These are phyloP conservation scores for Wickerhamomyces sp. DNA, from an alignment of 1,139 yeast species.

Conservation along the genomic window DNA sequence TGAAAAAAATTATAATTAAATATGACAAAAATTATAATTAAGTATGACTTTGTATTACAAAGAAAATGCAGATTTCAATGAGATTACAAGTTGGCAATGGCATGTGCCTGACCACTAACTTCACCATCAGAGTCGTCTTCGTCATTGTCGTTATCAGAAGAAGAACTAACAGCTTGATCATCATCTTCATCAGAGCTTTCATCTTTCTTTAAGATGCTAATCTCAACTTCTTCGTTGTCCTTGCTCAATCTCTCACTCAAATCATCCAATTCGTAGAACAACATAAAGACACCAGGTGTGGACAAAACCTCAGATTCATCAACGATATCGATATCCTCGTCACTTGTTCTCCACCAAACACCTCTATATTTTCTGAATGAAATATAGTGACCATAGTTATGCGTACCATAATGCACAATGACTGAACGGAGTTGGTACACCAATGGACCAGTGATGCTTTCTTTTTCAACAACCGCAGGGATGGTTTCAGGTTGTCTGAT, in stretches of 20 bases:
- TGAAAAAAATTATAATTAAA: too few species aligned
- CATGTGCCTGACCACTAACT: slow-evolving; percentile 6
- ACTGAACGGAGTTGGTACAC: slow-evolving; percentile 75
- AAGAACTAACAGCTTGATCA: slow-evolving; percentile 3
- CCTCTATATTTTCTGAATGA: slow-evolving; percentile 78
- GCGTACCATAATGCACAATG: slow-evolving; percentile 89
- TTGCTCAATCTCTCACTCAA: slow-evolving; percentile 32
- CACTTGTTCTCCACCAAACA: slow-evolving; percentile 93
- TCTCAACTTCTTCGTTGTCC: slow-evolving; percentile 18
- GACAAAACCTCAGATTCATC: slow-evolving; percentile 72
- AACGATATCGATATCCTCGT: slow-evolving; percentile 78
- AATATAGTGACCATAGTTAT: slow-evolving; percentile 91
- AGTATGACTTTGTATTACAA: background rate
- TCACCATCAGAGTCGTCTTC: background rate
- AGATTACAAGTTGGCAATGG: slow-evolving; percentile 8
- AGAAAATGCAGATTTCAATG: background rate
- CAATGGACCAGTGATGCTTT: slow-evolving; percentile 34
- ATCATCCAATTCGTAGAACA: slow-evolving; percentile 69
- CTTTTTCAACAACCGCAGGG: slow-evolving; percentile 14
- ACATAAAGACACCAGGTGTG: slow-evolving; percentile 88
- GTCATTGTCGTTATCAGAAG: slow-evolving; percentile 1
- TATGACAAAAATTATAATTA: too few species aligned
- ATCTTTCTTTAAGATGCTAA: slow-evolving; percentile 21
- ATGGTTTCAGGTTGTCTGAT: background rate
- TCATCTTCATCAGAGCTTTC: slow-evolving; percentile 7